These are phyloP conservation scores for Leishmania amazonensis DNA, from an alignment of 208 protist genomes.

Conservation along the genomic window DNA sequence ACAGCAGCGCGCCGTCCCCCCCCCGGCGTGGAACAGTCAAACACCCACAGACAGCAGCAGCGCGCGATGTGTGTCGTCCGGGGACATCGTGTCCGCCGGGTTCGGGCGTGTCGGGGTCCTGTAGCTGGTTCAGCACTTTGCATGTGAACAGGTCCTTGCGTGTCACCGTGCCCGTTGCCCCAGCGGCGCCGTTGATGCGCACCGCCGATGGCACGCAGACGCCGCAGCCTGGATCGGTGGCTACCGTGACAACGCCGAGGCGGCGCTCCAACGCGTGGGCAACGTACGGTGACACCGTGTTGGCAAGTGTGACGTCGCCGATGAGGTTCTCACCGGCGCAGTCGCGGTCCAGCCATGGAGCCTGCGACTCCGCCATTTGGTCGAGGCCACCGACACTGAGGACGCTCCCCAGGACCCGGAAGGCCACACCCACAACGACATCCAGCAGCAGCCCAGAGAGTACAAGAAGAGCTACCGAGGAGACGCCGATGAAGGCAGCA, in stretches of 20 bases:
- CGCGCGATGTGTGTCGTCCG: background rate
- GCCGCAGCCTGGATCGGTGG: background rate
- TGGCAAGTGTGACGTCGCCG: background rate
- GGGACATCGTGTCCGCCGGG: background rate
- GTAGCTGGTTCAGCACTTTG: background rate
- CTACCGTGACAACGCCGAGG: background rate
- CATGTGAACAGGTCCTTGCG: constrained; percentile 22
- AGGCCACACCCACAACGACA: background rate
- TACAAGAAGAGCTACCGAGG: background rate
- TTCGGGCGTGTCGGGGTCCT: background rate
- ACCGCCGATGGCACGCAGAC: background rate
- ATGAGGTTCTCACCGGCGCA: background rate
- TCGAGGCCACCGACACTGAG: background rate
- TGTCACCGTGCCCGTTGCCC: background rate
- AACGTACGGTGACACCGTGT: background rate
- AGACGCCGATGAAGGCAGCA: background rate
- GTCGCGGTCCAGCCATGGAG: constrained; percentile 20
- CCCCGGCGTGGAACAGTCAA: constrained; percentile 16
- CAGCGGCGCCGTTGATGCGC: background rate
- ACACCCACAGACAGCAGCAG: constrained; percentile 23
- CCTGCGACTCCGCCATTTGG: background rate
- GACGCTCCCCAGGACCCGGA: background rate
- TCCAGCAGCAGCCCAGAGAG: background rate
- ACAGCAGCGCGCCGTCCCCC: background rate
- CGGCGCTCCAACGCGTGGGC: background rate